Evolutionary conservation across 345 rosid genomes (phyloP).

Genomic region (Leavenworthia alabamica): DNA sequence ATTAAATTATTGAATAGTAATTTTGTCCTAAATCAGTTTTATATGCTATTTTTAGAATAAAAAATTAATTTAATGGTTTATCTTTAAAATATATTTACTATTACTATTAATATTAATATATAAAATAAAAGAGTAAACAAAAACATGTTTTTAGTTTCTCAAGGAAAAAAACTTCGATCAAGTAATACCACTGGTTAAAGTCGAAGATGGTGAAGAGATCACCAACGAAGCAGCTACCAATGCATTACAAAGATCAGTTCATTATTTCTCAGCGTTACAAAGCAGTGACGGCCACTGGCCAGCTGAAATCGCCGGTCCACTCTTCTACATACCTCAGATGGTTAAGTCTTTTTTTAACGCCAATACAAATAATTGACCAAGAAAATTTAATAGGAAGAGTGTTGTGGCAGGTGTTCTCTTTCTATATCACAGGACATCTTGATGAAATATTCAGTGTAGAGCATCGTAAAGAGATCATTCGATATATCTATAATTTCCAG

Average conservation of each 20-base stretch:
- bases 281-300: slow-evolving; percentile 54
- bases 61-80: too few relatives aligned
- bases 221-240: slow-evolving; percentile 34
- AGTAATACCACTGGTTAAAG: slow-evolving; percentile 35
- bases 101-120: too few relatives aligned
- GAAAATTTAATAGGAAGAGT: not conserved
- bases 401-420: slow-evolving; percentile 30
- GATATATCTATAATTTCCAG: slow-evolving; percentile 39
- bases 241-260: slow-evolving; percentile 33
- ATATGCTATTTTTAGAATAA: too few relatives aligned
- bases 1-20: too few relatives aligned
- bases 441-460: slow-evolving; percentile 26
- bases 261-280: slow-evolving; percentile 44
- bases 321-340: slow-evolving; percentile 40
- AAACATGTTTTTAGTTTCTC: slow-evolving; percentile 24
- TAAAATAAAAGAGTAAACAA: too few relatives aligned
- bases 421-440: slow-evolving; percentile 40
- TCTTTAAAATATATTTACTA: too few relatives aligned
- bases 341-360: too few relatives aligned
- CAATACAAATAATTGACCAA: too few relatives aligned
- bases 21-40: too few relatives aligned
- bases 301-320: slow-evolving; percentile 45
- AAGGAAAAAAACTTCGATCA: slow-evolving; percentile 49
- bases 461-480: slow-evolving; percentile 38
- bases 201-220: slow-evolving; percentile 36